These are phyloP conservation scores for Chlorophyllum brunneum DNA, from an alignment of 768 basidiomycete species.

Conservation along the genomic window DNA sequence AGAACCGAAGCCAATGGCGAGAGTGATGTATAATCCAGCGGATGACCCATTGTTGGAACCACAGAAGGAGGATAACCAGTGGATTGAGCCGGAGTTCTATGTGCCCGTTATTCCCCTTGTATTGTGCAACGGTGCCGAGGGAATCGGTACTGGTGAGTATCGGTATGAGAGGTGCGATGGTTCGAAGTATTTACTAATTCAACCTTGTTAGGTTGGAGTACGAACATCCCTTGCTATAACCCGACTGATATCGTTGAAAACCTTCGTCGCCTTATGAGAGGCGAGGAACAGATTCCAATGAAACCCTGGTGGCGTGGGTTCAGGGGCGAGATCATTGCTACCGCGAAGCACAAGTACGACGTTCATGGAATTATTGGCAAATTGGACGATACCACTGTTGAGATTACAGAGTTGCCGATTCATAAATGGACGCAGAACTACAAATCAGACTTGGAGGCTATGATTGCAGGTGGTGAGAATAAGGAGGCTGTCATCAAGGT, in stretches of 20 bases:
- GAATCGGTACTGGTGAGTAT: constrained; percentile 87
- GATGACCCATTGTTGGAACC: constrained; percentile 86
- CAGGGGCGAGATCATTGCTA: constrained; percentile 79
- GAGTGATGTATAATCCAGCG: constrained; percentile 71
- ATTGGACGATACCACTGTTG: constrained; percentile 83
- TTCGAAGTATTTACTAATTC: not conserved
- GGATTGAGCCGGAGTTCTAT: constrained; percentile 94
- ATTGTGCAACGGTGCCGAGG: constrained; percentile 91
- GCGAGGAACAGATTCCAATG: constrained; percentile 83
- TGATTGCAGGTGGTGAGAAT: constrained; percentile 58
- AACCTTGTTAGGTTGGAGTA: constrained; percentile 81
- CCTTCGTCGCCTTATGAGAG: constrained; percentile 79
- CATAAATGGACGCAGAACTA: constrained; percentile 92
- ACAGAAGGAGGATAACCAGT: constrained; percentile 79
- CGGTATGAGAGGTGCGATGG: not conserved
- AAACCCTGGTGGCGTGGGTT: constrained; percentile 98
- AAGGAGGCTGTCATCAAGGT: constrained; percentile 72
- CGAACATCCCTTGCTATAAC: constrained; percentile 87
- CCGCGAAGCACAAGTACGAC: constrained; percentile 83
- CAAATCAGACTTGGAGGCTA: constrained; percentile 86
- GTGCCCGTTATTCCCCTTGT: constrained; percentile 87
- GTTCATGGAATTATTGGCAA: constrained; percentile 72
- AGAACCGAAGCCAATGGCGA: constrained; percentile 65
- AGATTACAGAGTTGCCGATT: constrained; percentile 93
- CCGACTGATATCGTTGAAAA: constrained; percentile 88